Percentiles rank a stretch among this genome's conserved stretches.
phyloP scores from a whole-genome alignment of 768 basidiomycete genomes.

The Rubroboletus pulcherrimus region DNA sequence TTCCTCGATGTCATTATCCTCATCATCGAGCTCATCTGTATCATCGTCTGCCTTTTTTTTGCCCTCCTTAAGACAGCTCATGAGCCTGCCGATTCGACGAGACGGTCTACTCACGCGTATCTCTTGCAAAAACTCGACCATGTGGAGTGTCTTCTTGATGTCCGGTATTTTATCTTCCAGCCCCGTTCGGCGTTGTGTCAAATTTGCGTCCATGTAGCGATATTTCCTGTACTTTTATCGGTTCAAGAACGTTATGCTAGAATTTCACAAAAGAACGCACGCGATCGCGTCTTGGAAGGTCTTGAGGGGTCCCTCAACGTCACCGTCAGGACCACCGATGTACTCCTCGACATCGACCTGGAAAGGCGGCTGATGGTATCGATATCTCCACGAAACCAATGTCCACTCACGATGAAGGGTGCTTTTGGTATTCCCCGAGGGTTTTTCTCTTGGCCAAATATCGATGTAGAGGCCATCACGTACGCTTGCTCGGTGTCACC shows the following conservation, averaged over 20 bases:
- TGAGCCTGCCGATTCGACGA: neutral
- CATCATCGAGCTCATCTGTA: constrained; percentile 51
- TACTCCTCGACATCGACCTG: constrained; percentile 88
- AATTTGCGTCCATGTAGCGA: constrained; percentile 92
- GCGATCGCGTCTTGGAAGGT: constrained; percentile 90
- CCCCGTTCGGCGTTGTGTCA: constrained; percentile 70
- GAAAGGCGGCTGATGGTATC: neutral
- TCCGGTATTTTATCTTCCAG: constrained; percentile 96
- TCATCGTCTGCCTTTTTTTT: constrained; percentile 40
- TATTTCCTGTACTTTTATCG: constrained; percentile 74
- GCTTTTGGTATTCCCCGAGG: constrained; percentile 93
- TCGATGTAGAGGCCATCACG: constrained; percentile 24
- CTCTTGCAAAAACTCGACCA: constrained; percentile 80
- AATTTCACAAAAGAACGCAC: constrained; percentile 46
- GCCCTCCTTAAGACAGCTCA: constrained; percentile 46
- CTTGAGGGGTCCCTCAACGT: constrained; percentile 73
- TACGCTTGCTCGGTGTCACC: neutral
- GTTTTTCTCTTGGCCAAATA: constrained; percentile 55
- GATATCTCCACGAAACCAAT: neutral
- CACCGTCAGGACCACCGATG: constrained; percentile 72
- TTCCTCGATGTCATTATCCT: constrained; percentile 42
- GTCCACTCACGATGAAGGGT: constrained; percentile 79
- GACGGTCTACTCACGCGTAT: constrained; percentile 49
- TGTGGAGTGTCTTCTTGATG: constrained; percentile 85
- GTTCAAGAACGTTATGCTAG: constrained; percentile 12